Evolutionary conservation across 441 rosid genomes (phyloP), one percentile per base, ranked within the genome.

Genomic region (Pelargonium cotyledonis): DNA sequence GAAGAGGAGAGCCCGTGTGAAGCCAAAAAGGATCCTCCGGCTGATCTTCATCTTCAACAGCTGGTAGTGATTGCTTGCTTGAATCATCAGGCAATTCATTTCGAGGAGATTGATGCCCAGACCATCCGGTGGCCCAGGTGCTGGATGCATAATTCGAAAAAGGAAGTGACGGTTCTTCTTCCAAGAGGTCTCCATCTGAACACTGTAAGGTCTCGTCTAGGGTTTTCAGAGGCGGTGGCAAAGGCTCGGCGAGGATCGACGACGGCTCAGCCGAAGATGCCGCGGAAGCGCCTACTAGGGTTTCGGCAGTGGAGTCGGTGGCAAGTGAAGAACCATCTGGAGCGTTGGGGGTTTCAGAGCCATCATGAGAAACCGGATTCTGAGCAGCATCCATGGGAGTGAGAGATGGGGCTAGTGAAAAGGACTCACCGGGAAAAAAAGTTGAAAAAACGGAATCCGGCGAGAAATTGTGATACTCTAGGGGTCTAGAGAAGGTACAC

Each of bases 181-280:
- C 77, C 16, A 71, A 77, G 75, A 76, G 68, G 40, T 72, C 58
- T 3, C 67, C 19, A n/a, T 68, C 63, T 0, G 80, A 68, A 49
- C 70, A 68, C 1, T 67, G 66, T 21, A 73, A 77, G 63, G 73
- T 49, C 41, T 73, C 73, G 26, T 41, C 75, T 57, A 71, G 65
- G 72, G 72, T 68, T 73, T 5, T 4, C 19, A 15, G 58, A n/a
- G 58, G 58, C 4, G 18, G 19, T 4, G 12, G 11, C 5, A 6
- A 44, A 44, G 49, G 49, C 3, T 1, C 14, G 12, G 14, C 3
- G 10, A 44, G 49, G 14, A 14, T 12, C 55, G 3, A 9, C 49
- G 49, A 3, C 49, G 49, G 3, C 49, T 31, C 35, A 31, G 35
- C 35, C 5, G 35, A 31, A 31, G 35, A 31, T 31, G 1, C 5